A percentile compares a stretch with the other conserved stretches of the same genome.
Conservation (phyloP, 2,329 filamentous ascomycete genomes). For the Aspergillus quadricinctus region DNA sequence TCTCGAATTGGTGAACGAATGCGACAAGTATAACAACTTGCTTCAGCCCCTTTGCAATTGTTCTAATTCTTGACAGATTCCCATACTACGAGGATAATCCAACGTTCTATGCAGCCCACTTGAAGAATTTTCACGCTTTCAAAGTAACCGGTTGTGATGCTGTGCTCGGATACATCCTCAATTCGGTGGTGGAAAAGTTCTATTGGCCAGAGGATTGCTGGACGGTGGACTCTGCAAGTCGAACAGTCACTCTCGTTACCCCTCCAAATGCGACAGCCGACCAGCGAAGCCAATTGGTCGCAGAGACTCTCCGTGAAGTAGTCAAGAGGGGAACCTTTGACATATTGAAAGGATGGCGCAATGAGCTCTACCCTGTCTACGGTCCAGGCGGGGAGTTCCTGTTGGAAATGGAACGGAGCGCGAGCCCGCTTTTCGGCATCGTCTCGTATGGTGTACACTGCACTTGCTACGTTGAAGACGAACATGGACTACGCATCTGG, state of each 20-base stretch:
- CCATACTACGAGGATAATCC: conserved; percentile 65
- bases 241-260: conserved; percentile 59
- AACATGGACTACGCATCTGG: conserved; percentile 70
- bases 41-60: background rate
- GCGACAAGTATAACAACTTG: conserved; percentile 44
- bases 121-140: conserved; percentile 57
- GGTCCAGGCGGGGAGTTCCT: conserved; percentile 54
- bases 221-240: conserved; percentile 54
- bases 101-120: conserved; percentile 50
- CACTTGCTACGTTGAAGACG: conserved; percentile 62
- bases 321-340: conserved; percentile 67
- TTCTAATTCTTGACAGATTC: conserved; percentile 53
- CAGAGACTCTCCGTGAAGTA: conserved; percentile 61
- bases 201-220: conserved; percentile 54
- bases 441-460: conserved; percentile 78
- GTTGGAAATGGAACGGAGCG: conserved; percentile 73
- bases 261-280: conserved; percentile 54
- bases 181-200: conserved; percentile 40
- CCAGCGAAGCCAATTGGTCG: conserved; percentile 57
- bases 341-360: conserved; percentile 72
- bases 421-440: conserved; percentile 68
- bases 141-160: conserved; percentile 64
- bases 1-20: conserved; percentile 54
- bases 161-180: conserved; percentile 57
- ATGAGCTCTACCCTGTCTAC: conserved; percentile 78